Evolutionary conservation across 1,139 yeast genomes (phyloP), one percentile per base, ranked within the genome.

Genomic region (Kodamaea plutei): DNA sequence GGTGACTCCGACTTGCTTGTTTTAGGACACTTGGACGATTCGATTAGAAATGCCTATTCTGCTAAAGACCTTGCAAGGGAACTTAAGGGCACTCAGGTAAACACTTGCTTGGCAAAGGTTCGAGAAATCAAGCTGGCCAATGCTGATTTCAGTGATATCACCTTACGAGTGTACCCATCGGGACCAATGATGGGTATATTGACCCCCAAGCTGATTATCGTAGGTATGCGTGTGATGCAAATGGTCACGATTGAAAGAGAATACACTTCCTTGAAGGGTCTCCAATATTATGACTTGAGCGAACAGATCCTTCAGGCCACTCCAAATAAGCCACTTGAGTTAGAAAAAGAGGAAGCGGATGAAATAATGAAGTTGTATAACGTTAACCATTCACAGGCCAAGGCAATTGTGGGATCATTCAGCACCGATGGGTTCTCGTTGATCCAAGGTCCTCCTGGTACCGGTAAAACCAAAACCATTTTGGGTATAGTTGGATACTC

Each of bases 401-500:
- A 61, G 27, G 98, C 98, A 0, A 84, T 91, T 36, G 66, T 80
- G 19, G 85, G 89, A 1, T 73, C 96, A 0, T 76, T 77, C 27
- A 55, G 64, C 16, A 68, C 74, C 6, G 65, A 64, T 3, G 99
- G 98, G 0, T 87, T 93, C 52, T 82, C 95, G 0, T 66, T 91
- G 31, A 88, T 91, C 53, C 98, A 91, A 60, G 99, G 98, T 37
- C 96, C 96, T 1, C 96, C 96, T 0, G 96, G 96, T 59, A 91
- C 98, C 0, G 98, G 98, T 64, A 93, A 93, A 54, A 93, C 99
- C 1, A 93, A 91, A 52, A 93, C 99, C 0, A 91, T 93, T 61
- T 57, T 93, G 25, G 96, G 96, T 15, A 81, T 91, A 34, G 77
- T 91, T 25, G 96, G 97, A 0, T 78, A 85, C 35, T 75, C 80